Percentiles rank a stretch among this genome's conserved stretches.
Evolutionary conservation across 1,139 yeast species (phyloP).

Genomic region (Magnusiomyces paraingens): DNA sequence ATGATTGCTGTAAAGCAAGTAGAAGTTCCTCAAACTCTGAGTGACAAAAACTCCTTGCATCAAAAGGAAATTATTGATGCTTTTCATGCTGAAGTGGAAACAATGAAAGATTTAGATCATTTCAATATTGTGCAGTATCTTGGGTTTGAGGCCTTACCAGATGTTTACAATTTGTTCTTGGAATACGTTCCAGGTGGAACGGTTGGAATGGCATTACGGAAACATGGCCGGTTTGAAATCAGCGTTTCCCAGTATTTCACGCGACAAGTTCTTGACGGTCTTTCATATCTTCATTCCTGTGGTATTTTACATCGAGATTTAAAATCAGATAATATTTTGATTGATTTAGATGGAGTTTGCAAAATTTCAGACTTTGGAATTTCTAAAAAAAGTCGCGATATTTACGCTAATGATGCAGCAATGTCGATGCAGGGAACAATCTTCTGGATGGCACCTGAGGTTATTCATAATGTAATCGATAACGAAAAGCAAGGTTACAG

Average conservation of each 20-base stretch:
- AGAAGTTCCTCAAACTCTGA: constrained; percentile 49
- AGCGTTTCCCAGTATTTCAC: constrained; percentile 65
- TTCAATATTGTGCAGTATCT: constrained; percentile 89
- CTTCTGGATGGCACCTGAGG: constrained; percentile 99
- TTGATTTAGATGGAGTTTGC: constrained; percentile 90
- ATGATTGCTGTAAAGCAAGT: constrained; percentile 99
- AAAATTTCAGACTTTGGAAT: constrained; percentile 97
- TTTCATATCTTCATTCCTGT: constrained; percentile 75
- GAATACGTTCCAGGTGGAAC: constrained; percentile 99
- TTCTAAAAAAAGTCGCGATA: constrained; percentile 78
- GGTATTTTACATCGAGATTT: constrained; percentile 93
- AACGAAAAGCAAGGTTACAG: constrained; percentile 88
- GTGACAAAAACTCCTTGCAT: constrained; percentile 39
- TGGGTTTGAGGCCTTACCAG: constrained; percentile 77
- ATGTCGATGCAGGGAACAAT: constrained; percentile 99
- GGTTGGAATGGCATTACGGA: constrained; percentile 76
- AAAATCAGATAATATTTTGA: constrained; percentile 85
- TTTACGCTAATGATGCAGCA: constrained; percentile 85
- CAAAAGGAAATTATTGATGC: constrained; percentile 70
- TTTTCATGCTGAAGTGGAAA: constrained; percentile 83
- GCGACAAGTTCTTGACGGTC: constrained; percentile 73
- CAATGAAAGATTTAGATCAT: constrained; percentile 91
- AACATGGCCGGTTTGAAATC: constrained; percentile 84
- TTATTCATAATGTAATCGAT: constrained; percentile 69
- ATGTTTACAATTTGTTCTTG: constrained; percentile 74